Base-by-base conservation (phyloP, 116 monocot species). In the Posidonia oceanica region DNA sequence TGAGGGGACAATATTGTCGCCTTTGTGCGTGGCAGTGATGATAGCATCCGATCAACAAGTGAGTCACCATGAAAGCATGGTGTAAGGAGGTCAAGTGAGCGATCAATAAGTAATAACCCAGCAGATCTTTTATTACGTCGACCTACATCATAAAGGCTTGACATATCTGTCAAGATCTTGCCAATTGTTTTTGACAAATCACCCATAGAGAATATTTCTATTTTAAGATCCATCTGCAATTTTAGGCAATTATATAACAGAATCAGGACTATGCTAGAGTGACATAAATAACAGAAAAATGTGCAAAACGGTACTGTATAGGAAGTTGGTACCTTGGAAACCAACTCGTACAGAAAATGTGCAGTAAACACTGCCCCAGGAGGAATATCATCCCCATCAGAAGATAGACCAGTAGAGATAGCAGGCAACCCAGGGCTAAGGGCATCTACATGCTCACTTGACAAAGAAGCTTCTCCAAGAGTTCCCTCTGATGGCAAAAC, bases 71-170 rank as follows among this genome's bases (percentile, higher is more conserved):
- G 99, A 73, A 81, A 82, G 69, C 90, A 93, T 20, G 99, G 99
- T 48, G 90, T 99, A 39, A 99, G 81, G 72, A 99, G 82, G 80
- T 99, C 99, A 81, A 99, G 83, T 75, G 99, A 81, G 61, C 99
- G 99, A 52, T 99, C 99, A 75, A 99, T 71, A 77, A 99, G 82
- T 76, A 99, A 76, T 73, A 99, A 79, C 42, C 99, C 90, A 69
- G 88, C 86, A 44, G 99, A 84, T 84, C 71, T 93, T 76, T 80
- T 93, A 72, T 81, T 82, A 54, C 93, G 88, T 38, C 94, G 85
- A 52, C 90, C 88, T 53, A 99, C 99, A 79, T 99, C 99, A 86
- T 99, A 99, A 58, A 99, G 84, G 71, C 99, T 90, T 23, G 93
- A 93, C 99, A 99, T 99, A 72, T 93, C 88, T 63, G 85, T 93